These are phyloP conservation scores for Fragilaria crotonensis DNA, from an alignment of 108 stramenopile species.

Conservation along the genomic window DNA sequence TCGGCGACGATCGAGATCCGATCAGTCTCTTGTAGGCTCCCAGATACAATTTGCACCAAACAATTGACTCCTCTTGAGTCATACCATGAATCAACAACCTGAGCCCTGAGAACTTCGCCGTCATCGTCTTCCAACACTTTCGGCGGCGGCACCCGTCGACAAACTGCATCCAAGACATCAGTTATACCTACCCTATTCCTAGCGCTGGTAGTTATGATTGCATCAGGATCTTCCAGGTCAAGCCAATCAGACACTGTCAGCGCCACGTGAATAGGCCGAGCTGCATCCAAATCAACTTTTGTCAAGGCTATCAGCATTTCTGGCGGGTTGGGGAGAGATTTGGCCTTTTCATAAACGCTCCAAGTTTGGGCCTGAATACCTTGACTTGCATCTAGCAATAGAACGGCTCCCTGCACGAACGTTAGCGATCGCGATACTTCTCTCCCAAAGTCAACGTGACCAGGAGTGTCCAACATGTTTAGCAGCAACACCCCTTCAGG, in stretches of 20 bases:
- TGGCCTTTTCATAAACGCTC: constrained; percentile 91
- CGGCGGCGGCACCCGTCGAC: constrained; percentile 65
- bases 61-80: constrained; percentile 76
- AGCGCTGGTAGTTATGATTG: constrained; percentile 84
- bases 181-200: constrained; percentile 66
- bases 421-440: constrained; percentile 89
- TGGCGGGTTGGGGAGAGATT: constrained; percentile 40
- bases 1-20: constrained; percentile 33
- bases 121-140: constrained; percentile 42
- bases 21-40: constrained; percentile 45
- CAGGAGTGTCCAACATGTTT: constrained; percentile 96
- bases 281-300: constrained; percentile 93
- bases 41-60: constrained; percentile 47
- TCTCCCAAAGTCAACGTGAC: constrained; percentile 93
- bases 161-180: constrained; percentile 64
- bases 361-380: constrained; percentile 98
- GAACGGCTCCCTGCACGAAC: constrained; percentile 93
- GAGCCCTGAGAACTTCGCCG: constrained; percentile 55
- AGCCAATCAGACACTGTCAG: constrained; percentile 80
- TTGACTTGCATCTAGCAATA: constrained; percentile 89
- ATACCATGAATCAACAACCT: constrained; percentile 97
- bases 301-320: constrained; percentile 82
- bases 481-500: constrained; percentile 68
- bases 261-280: constrained; percentile 74
- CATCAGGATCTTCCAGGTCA: constrained; percentile 76